phyloP scores from a whole-genome alignment of 176 grass and related monocot species.

The Dendrocalamus sinicus region DNA sequence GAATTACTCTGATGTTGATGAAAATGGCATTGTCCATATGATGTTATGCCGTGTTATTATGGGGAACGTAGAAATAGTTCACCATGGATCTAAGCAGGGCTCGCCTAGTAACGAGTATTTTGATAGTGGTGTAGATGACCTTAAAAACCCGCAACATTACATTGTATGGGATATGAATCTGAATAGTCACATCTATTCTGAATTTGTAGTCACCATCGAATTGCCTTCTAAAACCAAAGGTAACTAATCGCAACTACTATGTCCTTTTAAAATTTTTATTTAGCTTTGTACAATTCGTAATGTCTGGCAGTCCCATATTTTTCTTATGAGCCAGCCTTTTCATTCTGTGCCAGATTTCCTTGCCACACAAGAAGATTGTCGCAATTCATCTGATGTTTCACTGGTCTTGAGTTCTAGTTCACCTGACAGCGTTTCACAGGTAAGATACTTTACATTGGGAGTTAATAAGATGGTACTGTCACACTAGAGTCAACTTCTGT shows the following conservation, averaged over 20 bases:
- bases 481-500: conserved; percentile 48
- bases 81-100: conserved; percentile 78
- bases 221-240: conserved; percentile 75
- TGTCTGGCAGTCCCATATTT: conserved; percentile 32
- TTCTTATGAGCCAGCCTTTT: conserved; percentile 34
- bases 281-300: conserved; percentile 37
- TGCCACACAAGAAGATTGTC: conserved; percentile 51
- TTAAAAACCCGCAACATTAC: conserved; percentile 89
- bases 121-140: conserved; percentile 96
- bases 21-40: conserved; percentile 80
- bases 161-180: conserved; percentile 92
- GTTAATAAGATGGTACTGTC: conserved; percentile 36
- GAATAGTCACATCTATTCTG: conserved; percentile 86
- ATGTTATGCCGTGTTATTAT: conserved; percentile 95
- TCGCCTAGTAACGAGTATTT: conserved; percentile 70
- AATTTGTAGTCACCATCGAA: conserved; percentile 88
- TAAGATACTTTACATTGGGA: conserved; percentile 48
- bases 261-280: conserved; percentile 31
- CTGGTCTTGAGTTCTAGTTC: conserved; percentile 72
- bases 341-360: conserved; percentile 67
- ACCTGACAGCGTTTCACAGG: conserved; percentile 57
- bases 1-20: conserved; percentile 88
- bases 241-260: conserved; percentile 43
- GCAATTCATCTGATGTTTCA: conserved; percentile 64
- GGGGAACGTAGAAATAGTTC: conserved; percentile 96